A percentile compares a stretch with the other conserved stretches of the same genome.
Conservation (phyloP, 2,329 filamentous ascomycete species). For the Sporothrix dimorphospora region DNA sequence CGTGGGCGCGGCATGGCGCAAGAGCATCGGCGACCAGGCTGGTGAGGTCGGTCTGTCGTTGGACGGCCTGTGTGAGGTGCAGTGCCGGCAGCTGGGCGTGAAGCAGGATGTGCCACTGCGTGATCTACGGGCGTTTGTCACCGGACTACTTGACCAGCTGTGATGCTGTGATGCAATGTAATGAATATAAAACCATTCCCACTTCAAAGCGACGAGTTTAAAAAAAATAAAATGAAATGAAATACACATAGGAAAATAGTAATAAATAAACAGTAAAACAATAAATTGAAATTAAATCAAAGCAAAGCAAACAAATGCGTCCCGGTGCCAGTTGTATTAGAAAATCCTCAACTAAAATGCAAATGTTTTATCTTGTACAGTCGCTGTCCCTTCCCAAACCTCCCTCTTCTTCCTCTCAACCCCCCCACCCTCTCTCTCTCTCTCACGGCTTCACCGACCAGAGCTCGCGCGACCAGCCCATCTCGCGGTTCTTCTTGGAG, state of each 20-base stretch:
- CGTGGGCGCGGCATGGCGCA: conserved; percentile 69
- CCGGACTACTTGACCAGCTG: conserved; percentile 53
- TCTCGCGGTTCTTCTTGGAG: conserved; percentile 63
- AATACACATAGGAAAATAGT: not conserved
- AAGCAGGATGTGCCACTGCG: conserved; percentile 61
- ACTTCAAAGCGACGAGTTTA: not conserved
- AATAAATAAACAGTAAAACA: too few species aligned
- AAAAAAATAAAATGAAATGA: not conserved
- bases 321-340: conserved; percentile 12
- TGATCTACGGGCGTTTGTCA: conserved; percentile 52
- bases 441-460: conserved; percentile 58
- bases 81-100: conserved; percentile 70
- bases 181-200: not conserved
- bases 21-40: conserved; percentile 56
- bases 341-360: not conserved
- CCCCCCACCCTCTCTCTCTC: not conserved
- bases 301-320: not conserved
- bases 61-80: conserved; percentile 66
- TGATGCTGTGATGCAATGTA: conserved; percentile 38
- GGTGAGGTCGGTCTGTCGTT: conserved; percentile 44
- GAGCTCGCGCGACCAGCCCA: conserved; percentile 65
- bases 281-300: not conserved
- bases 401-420: not conserved
- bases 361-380: conserved; percentile 2
- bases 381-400: not conserved